Conservation (phyloP, 208 protist genomes). For the Leishmania tropica region DNA sequence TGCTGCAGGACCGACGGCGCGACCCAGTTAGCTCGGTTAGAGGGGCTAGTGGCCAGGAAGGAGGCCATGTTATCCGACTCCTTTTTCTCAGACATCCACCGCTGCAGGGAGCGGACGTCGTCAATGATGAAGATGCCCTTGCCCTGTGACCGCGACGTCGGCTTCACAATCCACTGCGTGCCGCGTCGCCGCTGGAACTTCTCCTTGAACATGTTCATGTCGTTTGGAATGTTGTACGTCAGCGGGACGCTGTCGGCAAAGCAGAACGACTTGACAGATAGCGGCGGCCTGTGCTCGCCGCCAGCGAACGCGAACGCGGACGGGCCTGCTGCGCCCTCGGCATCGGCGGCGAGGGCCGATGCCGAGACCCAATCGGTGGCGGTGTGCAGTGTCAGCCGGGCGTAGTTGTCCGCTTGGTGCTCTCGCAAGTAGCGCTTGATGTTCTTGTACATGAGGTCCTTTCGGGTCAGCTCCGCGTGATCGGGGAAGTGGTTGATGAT, state of each 20-base stretch:
- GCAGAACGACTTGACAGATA: constrained; percentile 29
- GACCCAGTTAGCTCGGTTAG: constrained; percentile 15
- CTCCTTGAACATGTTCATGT: constrained; percentile 95
- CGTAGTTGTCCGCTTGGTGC: constrained; percentile 33
- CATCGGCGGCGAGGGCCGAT: constrained; percentile 19
- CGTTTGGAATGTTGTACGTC: constrained; percentile 94
- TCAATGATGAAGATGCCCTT: constrained; percentile 97
- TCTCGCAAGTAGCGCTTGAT: constrained; percentile 91
- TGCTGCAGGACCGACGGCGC: constrained; percentile 21
- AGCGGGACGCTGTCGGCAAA: constrained; percentile 91
- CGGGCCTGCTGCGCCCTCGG: background rate
- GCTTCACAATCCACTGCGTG: constrained; percentile 97
- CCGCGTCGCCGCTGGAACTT: constrained; percentile 88
- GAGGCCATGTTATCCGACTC: constrained; percentile 46
- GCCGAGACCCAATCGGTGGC: constrained; percentile 51
- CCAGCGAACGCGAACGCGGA: background rate
- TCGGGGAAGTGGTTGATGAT: constrained; percentile 98
- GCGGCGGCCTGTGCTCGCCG: background rate
- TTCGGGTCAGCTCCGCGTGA: constrained; percentile 96
- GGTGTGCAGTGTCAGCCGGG: constrained; percentile 38
- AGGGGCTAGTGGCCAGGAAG: constrained; percentile 13
- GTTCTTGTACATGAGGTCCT: constrained; percentile 98
- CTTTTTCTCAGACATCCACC: constrained; percentile 74
- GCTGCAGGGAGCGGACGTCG: constrained; percentile 87
- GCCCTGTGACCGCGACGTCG: constrained; percentile 92